Evolutionary conservation across 2,329 filamentous ascomycete genomes (phyloP), one percentile per base, ranked within the genome.

Genomic region (Colletotrichum coccodes): DNA sequence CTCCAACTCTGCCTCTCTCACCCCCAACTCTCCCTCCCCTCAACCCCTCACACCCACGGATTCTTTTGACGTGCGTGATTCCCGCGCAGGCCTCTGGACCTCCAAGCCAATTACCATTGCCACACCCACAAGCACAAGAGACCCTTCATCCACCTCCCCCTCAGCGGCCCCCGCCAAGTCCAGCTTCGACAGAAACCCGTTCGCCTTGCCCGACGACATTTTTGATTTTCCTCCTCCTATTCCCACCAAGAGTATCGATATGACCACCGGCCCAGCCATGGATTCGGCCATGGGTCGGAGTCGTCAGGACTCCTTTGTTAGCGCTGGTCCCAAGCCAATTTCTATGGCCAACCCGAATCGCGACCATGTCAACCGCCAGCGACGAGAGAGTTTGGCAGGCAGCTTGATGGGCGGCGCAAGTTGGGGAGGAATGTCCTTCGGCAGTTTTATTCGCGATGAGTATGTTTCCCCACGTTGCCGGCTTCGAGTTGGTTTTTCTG

Each of bases 361-460:
- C 79, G 87, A 89, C 73, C 81, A 83, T 74, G 84, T 85, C 73
- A 85, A 83, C 76, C 86, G 88, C 70, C 86, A 83, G 61, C 85
- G 89, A 71, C 84, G 89, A 73, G 90, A 91, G 78, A 89, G 86
- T 64, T 79, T 91, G 38, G 89, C 89, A 18, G 89, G 89, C 56
- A 91, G 89, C 76, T 80, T 91, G 66, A 89, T 91, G 82, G 92
- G 91, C 72, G 95, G 95, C 75, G 94, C 97, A 91, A 98, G 95
- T 81, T 99, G 95, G 95, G 95, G 95, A 77, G 95, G 95, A 72
- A 90, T 97, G 70, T 98, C 95, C 9, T 94, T 98, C 72, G 95
- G 95, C 71, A 98, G 95, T 77, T 98, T 97, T 86, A 96, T 99
- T 80, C 89, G 94, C 80, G 95, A 99, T 83, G 96, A 99, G 96